Evolutionary conservation across 495 filamentous ascomycete genomes (phyloP).

Genomic region (Daldinia bambusicola): DNA sequence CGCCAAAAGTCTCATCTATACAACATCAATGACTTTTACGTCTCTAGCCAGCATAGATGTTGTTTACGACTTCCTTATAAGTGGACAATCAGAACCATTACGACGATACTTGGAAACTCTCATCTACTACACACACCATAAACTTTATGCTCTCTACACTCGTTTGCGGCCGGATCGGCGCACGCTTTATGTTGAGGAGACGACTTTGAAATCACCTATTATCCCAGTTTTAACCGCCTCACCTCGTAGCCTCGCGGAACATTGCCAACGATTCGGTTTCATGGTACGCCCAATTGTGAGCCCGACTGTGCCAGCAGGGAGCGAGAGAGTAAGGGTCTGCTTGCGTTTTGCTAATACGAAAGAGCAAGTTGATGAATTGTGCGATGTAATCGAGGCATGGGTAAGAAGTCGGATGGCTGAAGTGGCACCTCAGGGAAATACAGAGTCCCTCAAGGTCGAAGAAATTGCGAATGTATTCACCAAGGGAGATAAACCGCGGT

Average conservation of each 20-base stretch:
- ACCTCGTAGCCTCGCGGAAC: constrained; percentile 60
- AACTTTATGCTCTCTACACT: constrained; percentile 32
- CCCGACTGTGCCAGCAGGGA: constrained; percentile 64
- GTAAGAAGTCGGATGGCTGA: constrained; percentile 20
- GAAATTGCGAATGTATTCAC: constrained; percentile 10
- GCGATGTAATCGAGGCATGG: constrained; percentile 57
- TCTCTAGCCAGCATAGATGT: constrained; percentile 61
- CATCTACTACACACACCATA: constrained; percentile 44
- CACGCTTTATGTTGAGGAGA: constrained; percentile 39
- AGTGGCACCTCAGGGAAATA: not conserved
- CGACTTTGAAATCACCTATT: constrained; percentile 51
- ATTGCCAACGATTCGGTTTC: constrained; percentile 62
- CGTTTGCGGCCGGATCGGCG: constrained; percentile 21
- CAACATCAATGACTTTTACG: constrained; percentile 67
- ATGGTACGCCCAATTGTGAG: constrained; percentile 66
- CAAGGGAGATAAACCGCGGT: constrained; percentile 24
- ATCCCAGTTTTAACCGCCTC: constrained; percentile 56
- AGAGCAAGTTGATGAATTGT: constrained; percentile 56
- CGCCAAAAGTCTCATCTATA: constrained; percentile 69
- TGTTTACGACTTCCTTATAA: constrained; percentile 60
- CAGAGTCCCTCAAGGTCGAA: not conserved
- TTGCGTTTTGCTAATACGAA: constrained; percentile 64
- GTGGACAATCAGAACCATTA: constrained; percentile 54
- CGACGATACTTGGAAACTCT: constrained; percentile 40
- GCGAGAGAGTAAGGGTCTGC: constrained; percentile 63